These are phyloP conservation scores for Claviceps paspali DNA, from an alignment of 2,329 filamentous ascomycete species.

Conservation along the genomic window DNA sequence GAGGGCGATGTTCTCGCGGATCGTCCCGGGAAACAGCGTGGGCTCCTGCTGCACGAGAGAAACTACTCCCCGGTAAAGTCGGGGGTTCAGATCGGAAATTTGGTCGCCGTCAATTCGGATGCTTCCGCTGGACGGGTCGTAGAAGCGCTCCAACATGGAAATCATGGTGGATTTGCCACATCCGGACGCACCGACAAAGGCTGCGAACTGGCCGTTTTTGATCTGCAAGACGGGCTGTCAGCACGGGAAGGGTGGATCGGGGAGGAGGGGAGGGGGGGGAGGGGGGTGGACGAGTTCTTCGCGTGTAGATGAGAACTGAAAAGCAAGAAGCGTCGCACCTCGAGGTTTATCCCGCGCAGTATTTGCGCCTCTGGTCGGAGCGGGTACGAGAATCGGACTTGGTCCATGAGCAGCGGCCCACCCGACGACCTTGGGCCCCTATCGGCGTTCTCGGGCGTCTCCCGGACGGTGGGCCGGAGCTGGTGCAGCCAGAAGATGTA, in stretches of 20 bases:
- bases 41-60: constrained; percentile 44
- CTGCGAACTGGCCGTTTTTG: constrained; percentile 32
- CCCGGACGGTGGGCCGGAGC: constrained; percentile 25
- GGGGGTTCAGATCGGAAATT: constrained; percentile 26
- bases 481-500: constrained; percentile 34
- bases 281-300: too few relatives aligned
- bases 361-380: constrained; percentile 24
- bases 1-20: constrained; percentile 60
- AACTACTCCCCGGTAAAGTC: constrained; percentile 35
- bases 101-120: constrained; percentile 31
- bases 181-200: constrained; percentile 39
- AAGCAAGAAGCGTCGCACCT: too few relatives aligned
- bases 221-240: too few relatives aligned
- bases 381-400: constrained; percentile 51
- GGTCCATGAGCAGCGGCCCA: constrained; percentile 28
- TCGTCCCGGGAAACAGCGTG: constrained; percentile 61
- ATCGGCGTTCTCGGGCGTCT: constrained; percentile 24
- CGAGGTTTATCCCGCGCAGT: constrained; percentile 27
- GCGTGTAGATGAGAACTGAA: too few relatives aligned
- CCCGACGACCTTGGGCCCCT: constrained; percentile 20
- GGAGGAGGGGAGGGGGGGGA: too few relatives aligned
- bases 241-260: too few relatives aligned
- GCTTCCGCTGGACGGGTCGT: constrained; percentile 26
- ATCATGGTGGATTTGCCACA: constrained; percentile 49
- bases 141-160: constrained; percentile 32